Evolutionary conservation across 2,329 filamentous ascomycete species (phyloP), one percentile per base, ranked within the genome.

Genomic region (Fusarium devonianum): DNA sequence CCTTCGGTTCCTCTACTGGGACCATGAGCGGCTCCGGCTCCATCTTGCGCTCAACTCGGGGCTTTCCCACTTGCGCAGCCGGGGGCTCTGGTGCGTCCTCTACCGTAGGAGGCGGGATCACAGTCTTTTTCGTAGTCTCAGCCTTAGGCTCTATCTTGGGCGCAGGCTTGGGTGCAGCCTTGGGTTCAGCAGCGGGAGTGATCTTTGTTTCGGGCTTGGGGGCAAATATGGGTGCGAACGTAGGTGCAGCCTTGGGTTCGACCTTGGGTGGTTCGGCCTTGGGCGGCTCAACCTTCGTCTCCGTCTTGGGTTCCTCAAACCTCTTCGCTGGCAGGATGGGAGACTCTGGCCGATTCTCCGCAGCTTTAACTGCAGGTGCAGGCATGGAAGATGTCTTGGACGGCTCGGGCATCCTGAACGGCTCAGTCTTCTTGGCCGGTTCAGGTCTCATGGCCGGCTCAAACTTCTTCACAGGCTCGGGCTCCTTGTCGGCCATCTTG

Each of bases 121-220:
- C 12, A 2, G 30, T 22, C 14, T 36, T 44, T 23, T 36, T 44
- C 7, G 23, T 23, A 1, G 32, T 16, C 14, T 43, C 32, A 7
- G 23, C 23, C 33, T 45, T 38, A 8, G 41, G 41, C 23, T 37
- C n/a, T n/a, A 13, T 6, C 32, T 21, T 35, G 32, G 32, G 17
- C 7, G 5, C 32, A 22, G 32, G n/a, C 14, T 30, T 30, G n/a
- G n/a, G n/a, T n/a, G n/a, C 16, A 22, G 18, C 7, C 29, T 32
- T 32, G 29, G 29, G 29, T 17, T 16, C 29, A 18, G 39, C 17
- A 11, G 23, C 23, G 5, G 26, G 26, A 8, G 13, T 8, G 34
- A 12, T 9, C 19, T 36, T 25, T 14, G 34, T 12, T n/a, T 36
- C 18, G 6, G 16, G 18, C 40, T 44, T 36, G 21, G n/a, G n/a